Evolutionary conservation across 352 stramenopile species (phyloP).

Genomic region (Globisporangium carolinianum): DNA sequence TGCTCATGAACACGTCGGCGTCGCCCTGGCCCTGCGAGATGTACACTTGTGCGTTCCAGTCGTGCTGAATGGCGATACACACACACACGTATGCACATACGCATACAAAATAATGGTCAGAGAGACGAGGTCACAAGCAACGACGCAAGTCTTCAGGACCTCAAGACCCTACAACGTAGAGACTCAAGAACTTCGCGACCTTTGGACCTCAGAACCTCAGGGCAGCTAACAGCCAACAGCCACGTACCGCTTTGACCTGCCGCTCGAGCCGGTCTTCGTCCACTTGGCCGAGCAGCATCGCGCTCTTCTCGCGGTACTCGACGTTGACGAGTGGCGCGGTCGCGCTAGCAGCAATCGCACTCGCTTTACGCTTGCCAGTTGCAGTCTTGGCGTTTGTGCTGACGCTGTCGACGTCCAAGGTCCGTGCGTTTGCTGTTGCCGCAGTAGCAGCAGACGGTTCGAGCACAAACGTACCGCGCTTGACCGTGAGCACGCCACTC

Average conservation of each 20-base stretch:
- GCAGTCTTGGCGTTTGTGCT: not conserved
- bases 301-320: slow-evolving; percentile 54
- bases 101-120: not conserved
- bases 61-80: slow-evolving; percentile 29
- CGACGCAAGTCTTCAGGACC: too few species aligned
- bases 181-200: too few species aligned
- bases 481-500: slow-evolving; percentile 47
- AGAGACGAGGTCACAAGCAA: not conserved
- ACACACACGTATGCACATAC: not conserved
- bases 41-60: slow-evolving; percentile 62
- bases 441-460: slow-evolving; percentile 13
- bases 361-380: slow-evolving; percentile 11
- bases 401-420: not conserved
- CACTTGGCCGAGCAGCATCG: slow-evolving; percentile 57
- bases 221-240: not conserved
- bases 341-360: not conserved
- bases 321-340: slow-evolving; percentile 11
- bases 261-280: slow-evolving; percentile 75
- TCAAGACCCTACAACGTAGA: too few species aligned
- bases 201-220: too few species aligned
- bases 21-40: slow-evolving; percentile 74
- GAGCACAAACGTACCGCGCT: slow-evolving; percentile 56
- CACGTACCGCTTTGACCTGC: slow-evolving; percentile 61
- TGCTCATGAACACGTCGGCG: slow-evolving; percentile 77
- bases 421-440: not conserved